phyloP scores from a whole-genome alignment of 306 rosid species.

The Lagenaria siceraria region DNA sequence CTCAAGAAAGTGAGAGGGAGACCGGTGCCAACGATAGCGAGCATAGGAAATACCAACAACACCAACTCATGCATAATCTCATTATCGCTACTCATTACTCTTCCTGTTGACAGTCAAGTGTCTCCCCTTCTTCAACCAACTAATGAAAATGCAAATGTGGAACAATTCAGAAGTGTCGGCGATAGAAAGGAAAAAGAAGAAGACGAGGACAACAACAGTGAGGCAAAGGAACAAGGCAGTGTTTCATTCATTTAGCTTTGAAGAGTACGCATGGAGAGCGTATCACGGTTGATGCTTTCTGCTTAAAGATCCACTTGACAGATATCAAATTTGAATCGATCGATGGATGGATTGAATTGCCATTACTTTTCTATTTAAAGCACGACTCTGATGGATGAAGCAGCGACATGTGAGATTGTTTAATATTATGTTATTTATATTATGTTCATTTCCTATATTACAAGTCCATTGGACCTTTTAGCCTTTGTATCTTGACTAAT shows the following conservation, averaged over 20 bases:
- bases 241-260: slow-evolving; percentile 57
- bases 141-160: neutral
- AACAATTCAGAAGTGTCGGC: neutral
- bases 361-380: too few relatives aligned
- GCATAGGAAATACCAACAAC: slow-evolving; percentile 13
- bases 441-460: too few relatives aligned
- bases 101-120: slow-evolving; percentile 44
- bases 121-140: slow-evolving; percentile 32
- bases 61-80: slow-evolving; percentile 29
- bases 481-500: too few relatives aligned
- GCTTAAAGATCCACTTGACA: slow-evolving; percentile 54
- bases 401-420: too few relatives aligned
- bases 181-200: neutral
- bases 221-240: slow-evolving; percentile 7
- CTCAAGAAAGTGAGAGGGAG: slow-evolving; percentile 82
- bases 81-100: slow-evolving; percentile 60
- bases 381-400: neutral
- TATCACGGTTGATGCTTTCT: slow-evolving; percentile 40
- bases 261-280: slow-evolving; percentile 80
- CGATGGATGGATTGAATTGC: neutral
- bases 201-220: neutral
- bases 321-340: slow-evolving; percentile 31
- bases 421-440: too few relatives aligned
- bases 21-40: slow-evolving; percentile 22
- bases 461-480: too few relatives aligned